phyloP scores from a whole-genome alignment of 2,329 filamentous ascomycete species.

The Orbilia brochopaga region DNA sequence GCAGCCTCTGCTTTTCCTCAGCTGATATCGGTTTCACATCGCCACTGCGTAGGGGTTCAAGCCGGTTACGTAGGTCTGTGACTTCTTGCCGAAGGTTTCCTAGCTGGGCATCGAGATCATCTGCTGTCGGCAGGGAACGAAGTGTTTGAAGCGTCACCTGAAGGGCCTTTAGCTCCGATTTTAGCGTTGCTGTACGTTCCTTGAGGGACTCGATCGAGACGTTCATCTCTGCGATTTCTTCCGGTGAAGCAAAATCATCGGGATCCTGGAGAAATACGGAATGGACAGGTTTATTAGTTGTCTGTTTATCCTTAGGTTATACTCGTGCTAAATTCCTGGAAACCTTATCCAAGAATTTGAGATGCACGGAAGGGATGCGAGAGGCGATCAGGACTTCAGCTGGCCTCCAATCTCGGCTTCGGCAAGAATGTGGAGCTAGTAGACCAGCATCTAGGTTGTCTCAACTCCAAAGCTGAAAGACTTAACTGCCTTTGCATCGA shows the following conservation, averaged over 20 bases:
- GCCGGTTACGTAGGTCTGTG: conserved; percentile 46
- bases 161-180: conserved; percentile 53
- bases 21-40: conserved; percentile 52
- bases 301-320: too few relatives aligned
- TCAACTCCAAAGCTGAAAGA: neutral
- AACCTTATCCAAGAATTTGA: conserved; percentile 18
- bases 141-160: conserved; percentile 53
- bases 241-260: conserved; percentile 61
- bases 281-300: conserved; percentile 18
- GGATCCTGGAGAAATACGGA: conserved; percentile 60
- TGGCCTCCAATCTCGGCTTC: conserved; percentile 27
- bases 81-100: conserved; percentile 51
- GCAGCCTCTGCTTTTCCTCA: conserved; percentile 52
- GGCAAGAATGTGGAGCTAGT: conserved; percentile 25
- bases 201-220: conserved; percentile 59
- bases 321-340: conserved; percentile 6
- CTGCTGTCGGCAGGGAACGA: conserved; percentile 52
- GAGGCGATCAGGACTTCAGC: conserved; percentile 14
- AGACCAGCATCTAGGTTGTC: conserved; percentile 11
- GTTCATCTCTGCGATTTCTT: conserved; percentile 63
- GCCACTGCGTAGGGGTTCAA: conserved; percentile 50
- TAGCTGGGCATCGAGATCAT: conserved; percentile 52
- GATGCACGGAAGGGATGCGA: conserved; percentile 12
- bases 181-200: conserved; percentile 50
- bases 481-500: conserved; percentile 1